Base-by-base conservation (phyloP, 2,329 filamentous ascomycete genomes). In the Aspergillus japonicus region DNA sequence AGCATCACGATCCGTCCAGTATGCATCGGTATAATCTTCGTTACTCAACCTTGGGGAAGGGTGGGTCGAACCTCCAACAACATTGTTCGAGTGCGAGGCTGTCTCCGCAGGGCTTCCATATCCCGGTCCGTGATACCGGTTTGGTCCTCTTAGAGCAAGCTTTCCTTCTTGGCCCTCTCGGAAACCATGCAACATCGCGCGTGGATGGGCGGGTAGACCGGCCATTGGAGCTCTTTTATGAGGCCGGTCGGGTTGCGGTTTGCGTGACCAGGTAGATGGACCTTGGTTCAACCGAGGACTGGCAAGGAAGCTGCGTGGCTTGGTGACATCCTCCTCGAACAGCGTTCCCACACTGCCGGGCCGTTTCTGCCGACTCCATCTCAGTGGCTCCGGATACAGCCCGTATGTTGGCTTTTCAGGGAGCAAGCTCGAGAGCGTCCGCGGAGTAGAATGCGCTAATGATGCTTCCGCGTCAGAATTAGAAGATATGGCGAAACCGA, bases 371-470 rank as follows among this genome's bases (percentile, higher is more conserved):
- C 69, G 68, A 44, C 65, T 71, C 61, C 71, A 67, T 49, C 68
- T 68, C n/a, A 79, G 64, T 21, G 75, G 77, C 26, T 74, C 71
- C 26, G 78, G 77, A 59, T 73, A 75, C 19, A 78, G 60, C 19
- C 67, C 68, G 60, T 71, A 69, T 48, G 62, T 58, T n/a, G 71
- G 69, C 29, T 70, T 69, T 48, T 75, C 71, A 2, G 76, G 75
- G 6, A 77, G 64, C 14, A 78, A 65, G 48, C 72, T 71, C 21
- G 76, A 74, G n/a, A 74, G 61, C 19, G 74, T 77, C 29, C 72
- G 68, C 42, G 75, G 71, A 6, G 78, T 75, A 1, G 69, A 66
- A 23, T 70, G 65, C 44, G 70, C 77, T 16, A 71, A 68, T 16
- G 74, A 74, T 12, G 58, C 62, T 33, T 67, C 68, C 47, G 70